Conservation (phyloP, 106 monocot species). For the Amphibolis antarctica region DNA sequence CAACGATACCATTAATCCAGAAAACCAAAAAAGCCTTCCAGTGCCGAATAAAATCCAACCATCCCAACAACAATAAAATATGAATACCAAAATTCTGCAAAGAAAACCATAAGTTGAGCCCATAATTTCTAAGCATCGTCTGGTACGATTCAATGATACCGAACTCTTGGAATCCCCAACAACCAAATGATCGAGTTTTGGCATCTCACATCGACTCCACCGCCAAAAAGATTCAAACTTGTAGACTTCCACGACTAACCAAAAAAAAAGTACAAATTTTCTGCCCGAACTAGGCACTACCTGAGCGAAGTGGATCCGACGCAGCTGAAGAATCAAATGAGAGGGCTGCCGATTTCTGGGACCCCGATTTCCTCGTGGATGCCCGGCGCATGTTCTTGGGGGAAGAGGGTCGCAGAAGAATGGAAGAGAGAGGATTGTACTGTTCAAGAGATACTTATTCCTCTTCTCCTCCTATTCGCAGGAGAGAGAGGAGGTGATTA, state of each 20-base stretch:
- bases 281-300: background rate
- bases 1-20: background rate
- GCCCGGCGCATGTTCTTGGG: constrained; percentile 3
- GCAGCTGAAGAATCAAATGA: background rate
- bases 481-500: background rate
- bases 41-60: background rate
- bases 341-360: background rate
- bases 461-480: background rate
- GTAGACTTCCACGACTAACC: background rate
- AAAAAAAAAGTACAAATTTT: background rate
- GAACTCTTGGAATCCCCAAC: background rate
- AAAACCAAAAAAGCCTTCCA: background rate
- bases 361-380: background rate
- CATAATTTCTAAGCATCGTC: too few species aligned
- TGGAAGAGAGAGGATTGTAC: background rate
- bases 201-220: background rate
- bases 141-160: too few species aligned
- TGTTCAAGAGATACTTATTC: background rate
- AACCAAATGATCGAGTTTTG: background rate
- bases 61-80: background rate
- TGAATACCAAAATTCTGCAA: background rate
- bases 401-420: background rate
- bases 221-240: background rate
- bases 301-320: constrained; percentile 2
- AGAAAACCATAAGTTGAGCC: too few species aligned